Evolutionary conservation across 139 green algal genomes (phyloP).

Genomic region (Chlamydomonas asymmetrica): DNA sequence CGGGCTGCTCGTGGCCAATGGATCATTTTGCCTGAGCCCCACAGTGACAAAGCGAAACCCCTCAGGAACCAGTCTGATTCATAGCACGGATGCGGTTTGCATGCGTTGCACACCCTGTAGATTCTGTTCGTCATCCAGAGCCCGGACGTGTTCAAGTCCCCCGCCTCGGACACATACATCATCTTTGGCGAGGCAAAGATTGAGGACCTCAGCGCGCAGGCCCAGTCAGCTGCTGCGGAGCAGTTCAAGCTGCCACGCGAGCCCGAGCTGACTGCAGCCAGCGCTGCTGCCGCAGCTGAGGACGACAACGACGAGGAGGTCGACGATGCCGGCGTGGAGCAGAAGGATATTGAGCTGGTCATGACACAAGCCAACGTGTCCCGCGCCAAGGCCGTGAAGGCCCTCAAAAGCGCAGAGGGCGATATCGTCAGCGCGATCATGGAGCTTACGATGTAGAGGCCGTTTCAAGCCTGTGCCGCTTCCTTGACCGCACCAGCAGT

Average conservation of each 20-base stretch:
- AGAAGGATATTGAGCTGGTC: conserved; percentile 99
- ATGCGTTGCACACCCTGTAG: conserved; percentile 45
- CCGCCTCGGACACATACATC: conserved; percentile 95
- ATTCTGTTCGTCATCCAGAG: conserved; percentile 98
- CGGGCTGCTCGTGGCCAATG: no score
- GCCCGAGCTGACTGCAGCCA: conserved; percentile 27
- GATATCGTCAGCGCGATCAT: conserved; percentile 99
- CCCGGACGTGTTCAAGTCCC: conserved; percentile 98
- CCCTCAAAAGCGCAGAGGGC: conserved; percentile 87
- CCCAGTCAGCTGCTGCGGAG: conserved; percentile 76
- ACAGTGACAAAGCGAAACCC: no score
- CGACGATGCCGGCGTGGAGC: conserved; percentile 92
- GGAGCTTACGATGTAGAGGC: conserved; percentile 89
- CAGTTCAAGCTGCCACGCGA: conserved; percentile 70
- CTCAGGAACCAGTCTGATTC: no score
- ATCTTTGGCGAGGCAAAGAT: conserved; percentile 99
- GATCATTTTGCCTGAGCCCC: no score
- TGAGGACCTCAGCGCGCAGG: conserved; percentile 93
- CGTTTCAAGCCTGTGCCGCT: no score
- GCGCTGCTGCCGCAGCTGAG: conserved; percentile 16
- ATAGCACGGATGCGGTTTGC: background rate
- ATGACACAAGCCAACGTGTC: conserved; percentile 92
- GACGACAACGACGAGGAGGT: conserved; percentile 90
- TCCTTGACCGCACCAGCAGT: no score
- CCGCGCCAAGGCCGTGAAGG: conserved; percentile 87